These are phyloP conservation scores for Collariella sp. DNA, from an alignment of 495 filamentous ascomycete species.

Conservation along the genomic window DNA sequence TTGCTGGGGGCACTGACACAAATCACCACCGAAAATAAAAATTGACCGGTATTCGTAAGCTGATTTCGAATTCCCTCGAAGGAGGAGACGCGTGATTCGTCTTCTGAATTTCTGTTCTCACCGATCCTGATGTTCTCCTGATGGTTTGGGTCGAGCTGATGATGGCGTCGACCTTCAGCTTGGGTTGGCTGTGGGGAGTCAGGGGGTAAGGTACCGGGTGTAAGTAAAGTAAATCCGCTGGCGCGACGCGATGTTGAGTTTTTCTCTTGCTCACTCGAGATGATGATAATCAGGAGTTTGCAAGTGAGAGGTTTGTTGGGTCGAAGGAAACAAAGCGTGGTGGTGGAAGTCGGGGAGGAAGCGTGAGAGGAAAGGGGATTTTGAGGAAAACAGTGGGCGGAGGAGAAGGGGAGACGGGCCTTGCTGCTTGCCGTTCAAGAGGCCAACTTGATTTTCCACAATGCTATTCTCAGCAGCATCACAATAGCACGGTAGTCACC, in stretches of 20 bases:
- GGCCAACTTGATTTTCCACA: background rate
- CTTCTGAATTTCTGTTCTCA: background rate
- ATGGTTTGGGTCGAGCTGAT: background rate
- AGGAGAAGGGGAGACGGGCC: background rate
- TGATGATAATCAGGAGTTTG: background rate
- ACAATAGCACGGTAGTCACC: constrained; percentile 2
- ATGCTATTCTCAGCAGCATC: background rate
- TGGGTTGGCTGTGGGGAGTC: too few relatives aligned
- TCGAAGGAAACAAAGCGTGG: background rate
- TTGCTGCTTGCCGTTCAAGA: background rate
- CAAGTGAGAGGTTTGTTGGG: background rate
- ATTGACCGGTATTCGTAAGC: background rate
- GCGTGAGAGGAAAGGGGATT: background rate
- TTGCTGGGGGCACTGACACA: background rate
- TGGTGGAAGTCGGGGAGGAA: background rate
- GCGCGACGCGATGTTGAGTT: background rate
- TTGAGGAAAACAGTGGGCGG: background rate
- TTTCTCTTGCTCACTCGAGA: background rate
- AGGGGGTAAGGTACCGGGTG: too few relatives aligned
- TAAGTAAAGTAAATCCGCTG: background rate
- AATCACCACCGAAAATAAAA: background rate
- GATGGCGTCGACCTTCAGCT: background rate
- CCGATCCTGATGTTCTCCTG: background rate
- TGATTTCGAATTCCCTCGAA: background rate
- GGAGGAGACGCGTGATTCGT: background rate